Evolutionary conservation across 805 yeast species (phyloP).

Genomic region (Metschnikowia koreensis): DNA sequence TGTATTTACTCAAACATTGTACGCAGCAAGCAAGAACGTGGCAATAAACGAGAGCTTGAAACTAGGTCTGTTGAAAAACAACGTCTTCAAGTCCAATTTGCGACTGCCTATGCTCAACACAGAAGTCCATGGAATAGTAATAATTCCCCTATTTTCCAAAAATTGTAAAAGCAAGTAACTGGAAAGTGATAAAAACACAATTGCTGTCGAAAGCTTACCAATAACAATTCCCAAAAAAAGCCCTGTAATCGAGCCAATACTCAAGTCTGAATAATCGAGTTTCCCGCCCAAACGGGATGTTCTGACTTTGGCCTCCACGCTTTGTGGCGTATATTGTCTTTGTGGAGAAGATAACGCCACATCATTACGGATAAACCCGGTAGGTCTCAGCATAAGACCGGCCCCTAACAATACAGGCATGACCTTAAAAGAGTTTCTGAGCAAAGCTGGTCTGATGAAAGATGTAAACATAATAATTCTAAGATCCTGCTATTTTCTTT

Average conservation of each 20-base stretch:
- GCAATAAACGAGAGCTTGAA: constrained; percentile 57
- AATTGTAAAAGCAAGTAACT: constrained; percentile 45
- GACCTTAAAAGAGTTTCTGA: constrained; percentile 12
- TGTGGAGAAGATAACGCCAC: constrained; percentile 15
- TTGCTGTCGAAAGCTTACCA: constrained; percentile 57
- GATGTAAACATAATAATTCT: constrained; percentile 13
- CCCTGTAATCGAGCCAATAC: constrained; percentile 64
- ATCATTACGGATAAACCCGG: constrained; percentile 13
- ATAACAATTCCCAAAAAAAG: constrained; percentile 54
- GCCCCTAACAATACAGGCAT: constrained; percentile 18
- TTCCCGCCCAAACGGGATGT: constrained; percentile 38
- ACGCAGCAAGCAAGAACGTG: constrained; percentile 60
- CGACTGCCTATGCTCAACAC: constrained; percentile 32
- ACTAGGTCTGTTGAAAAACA: constrained; percentile 58
- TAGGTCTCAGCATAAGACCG: constrained; percentile 11
- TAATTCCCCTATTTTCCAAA: constrained; percentile 53
- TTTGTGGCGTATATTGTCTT: constrained; percentile 11
- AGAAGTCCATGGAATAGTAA: constrained; percentile 45
- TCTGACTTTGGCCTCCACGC: constrained; percentile 10
- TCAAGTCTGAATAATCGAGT: constrained; percentile 59
- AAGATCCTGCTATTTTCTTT: neutral
- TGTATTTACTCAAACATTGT: constrained; percentile 32
- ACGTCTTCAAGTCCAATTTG: constrained; percentile 45
- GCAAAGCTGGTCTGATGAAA: constrained; percentile 13
- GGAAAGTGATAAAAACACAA: constrained; percentile 51